Conservation (phyloP, 2,329 filamentous ascomycete species). For the Cladosporium oxysporum region DNA sequence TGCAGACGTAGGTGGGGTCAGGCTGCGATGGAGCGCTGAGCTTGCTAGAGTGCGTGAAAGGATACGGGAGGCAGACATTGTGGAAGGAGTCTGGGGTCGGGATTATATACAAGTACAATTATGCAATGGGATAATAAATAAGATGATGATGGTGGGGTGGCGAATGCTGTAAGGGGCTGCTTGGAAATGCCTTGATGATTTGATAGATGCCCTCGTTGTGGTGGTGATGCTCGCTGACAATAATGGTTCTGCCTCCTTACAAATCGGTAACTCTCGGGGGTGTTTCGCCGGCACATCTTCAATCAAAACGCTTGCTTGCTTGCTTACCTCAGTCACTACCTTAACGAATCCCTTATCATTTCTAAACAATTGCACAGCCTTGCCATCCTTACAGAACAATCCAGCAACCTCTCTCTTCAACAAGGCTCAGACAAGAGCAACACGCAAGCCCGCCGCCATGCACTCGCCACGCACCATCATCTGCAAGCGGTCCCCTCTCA, state of each 20-base stretch:
- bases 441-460: too few relatives aligned
- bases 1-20: conserved; percentile 7
- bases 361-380: neutral
- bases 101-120: neutral
- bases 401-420: too few relatives aligned
- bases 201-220: neutral
- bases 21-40: conserved; percentile 33
- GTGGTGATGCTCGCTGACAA: neutral
- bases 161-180: conserved; percentile 1
- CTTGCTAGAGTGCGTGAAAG: conserved; percentile 46
- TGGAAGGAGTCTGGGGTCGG: neutral
- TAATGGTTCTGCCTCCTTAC: neutral
- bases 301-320: neutral
- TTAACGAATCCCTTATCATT: neutral
- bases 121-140: neutral
- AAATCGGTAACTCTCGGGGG: neutral
- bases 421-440: neutral
- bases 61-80: conserved; percentile 41
- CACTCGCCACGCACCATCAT: neutral
- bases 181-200: conserved; percentile 1
- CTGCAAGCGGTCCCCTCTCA: neutral
- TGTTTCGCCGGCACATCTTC: neutral
- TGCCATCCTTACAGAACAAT: neutral
- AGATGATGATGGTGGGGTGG: neutral
- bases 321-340: neutral